Base-by-base conservation (phyloP, 2,329 filamentous ascomycete genomes). In the Penicillium freii region DNA sequence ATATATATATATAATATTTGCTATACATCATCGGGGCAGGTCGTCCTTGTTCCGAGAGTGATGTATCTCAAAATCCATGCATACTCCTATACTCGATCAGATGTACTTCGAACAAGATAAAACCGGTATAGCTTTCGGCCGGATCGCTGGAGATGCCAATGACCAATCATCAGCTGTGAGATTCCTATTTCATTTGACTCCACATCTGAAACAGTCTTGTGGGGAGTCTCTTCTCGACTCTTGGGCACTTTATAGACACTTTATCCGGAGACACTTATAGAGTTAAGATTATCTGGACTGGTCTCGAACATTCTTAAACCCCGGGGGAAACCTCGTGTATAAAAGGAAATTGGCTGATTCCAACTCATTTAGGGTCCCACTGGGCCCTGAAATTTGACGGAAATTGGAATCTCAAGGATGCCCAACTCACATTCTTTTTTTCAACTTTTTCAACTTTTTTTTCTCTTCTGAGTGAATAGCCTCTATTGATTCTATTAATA, bases 121-220 rank as follows among this genome's bases (percentile, higher is more conserved):
- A 23, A 23, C 23, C 23, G 7, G 38, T 23, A 23, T 15, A 23
- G 19, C 45, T 50, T 50, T 50, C 48, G 48, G 48, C 48, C 48
- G 48, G 48, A 50, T 31, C 36, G 40, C n/a, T 40, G 34, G 23
- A 39, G 2, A 49, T 36, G 8, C 4, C 6, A n/a, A n/a, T 17
- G 9, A 5, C 46, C 46, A 49, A 49, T 38, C 46, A 49, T 17
- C 15, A 34, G 1, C 15, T 4, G 25, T n/a, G 2, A 36, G 31
- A 46, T 21, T 33, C 6, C 45, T 23, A 31, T 45, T 31, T 46
- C 10, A 46, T 33, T 46, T 31, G 19, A 43, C 54, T 63, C 62
- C 62, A 64, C 62, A 58, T 46, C 53, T 65, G 62, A 65, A 63
- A 64, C 61, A 23, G 39, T 10, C 5, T 21, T 42, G 39, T 42